Base-by-base conservation (phyloP, 495 filamentous ascomycete genomes). In the Cetradonia linearis region DNA sequence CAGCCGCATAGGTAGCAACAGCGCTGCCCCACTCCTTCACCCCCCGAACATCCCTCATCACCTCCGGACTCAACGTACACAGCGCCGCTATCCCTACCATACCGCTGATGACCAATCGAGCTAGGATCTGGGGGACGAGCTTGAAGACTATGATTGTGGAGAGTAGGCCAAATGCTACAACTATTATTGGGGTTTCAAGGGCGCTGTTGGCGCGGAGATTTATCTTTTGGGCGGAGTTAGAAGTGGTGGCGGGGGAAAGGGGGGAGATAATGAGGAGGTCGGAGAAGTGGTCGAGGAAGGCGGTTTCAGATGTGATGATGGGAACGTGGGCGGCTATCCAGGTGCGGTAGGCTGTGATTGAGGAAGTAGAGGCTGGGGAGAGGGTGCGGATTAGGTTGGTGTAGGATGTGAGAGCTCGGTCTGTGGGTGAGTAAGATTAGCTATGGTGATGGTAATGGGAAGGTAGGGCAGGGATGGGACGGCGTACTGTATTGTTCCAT, bases 401-500 rank as follows among this genome's bases (percentile, higher is more conserved):
- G 64, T 85, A 92, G 16, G 86, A 83, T 27, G 81, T 74, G 49
- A 94, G 77, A 11, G 86, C 81, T 57, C 83, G 82, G 62, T 89
- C 86, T 91, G 2, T 33, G 31, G 53, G 33, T 9, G 9, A n/a
- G 57, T 65, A 48, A 58, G 20, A 57, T 62, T 25, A n/a, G 30
- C 9, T 34, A 36, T n/a, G 10, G 20, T 33, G 23, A 3, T 10
- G 4, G 20, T 27, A 34, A 18, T 30, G 14, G 8, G 3, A n/a
- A 20, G 2, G 11, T 34, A 38, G 14, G 5, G 7, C 7, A 25
- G 42, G 47, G 31, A 10, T n/a, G n/a, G n/a, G n/a, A n/a, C n/a
- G 16, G 70, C 88, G 72, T 73, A 93, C 89, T 92, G 67, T 96
- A 96, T 67, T 93, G 87, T 34, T 83, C 81, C 5, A 89, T 73